These are phyloP conservation scores for Arthrinium phaeospermum DNA, from an alignment of 2,329 filamentous ascomycete species.

Conservation along the genomic window DNA sequence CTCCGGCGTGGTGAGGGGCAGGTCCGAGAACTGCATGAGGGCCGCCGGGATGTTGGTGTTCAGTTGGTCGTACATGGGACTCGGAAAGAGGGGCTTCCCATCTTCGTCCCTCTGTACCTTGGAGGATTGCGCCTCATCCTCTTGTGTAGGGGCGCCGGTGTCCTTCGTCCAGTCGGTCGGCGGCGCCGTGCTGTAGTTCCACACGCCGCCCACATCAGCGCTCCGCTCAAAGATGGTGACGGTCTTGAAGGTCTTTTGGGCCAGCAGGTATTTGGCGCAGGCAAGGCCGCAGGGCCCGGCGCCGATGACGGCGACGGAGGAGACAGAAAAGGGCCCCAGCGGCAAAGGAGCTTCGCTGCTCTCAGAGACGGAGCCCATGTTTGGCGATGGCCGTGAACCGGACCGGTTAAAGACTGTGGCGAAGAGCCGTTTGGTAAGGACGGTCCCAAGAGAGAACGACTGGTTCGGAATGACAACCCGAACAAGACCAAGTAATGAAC, in stretches of 20 bases:
- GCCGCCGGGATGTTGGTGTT: constrained; percentile 86
- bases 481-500: not conserved
- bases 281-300: constrained; percentile 81
- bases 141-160: constrained; percentile 29
- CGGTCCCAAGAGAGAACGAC: not conserved
- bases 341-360: constrained; percentile 2
- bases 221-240: constrained; percentile 87
- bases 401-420: not conserved
- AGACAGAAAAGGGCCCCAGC: constrained; percentile 52
- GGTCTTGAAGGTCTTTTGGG: constrained; percentile 68
- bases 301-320: constrained; percentile 77
- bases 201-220: constrained; percentile 77
- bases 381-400: not conserved
- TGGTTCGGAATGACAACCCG: not conserved
- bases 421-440: not conserved
- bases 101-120: constrained; percentile 70
- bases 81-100: constrained; percentile 69
- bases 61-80: constrained; percentile 80
- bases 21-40: constrained; percentile 81
- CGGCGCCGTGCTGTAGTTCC: constrained; percentile 73
- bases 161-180: constrained; percentile 33
- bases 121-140: constrained; percentile 29
- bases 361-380: constrained; percentile 29
- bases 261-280: constrained; percentile 79
- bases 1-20: constrained; percentile 59